phyloP scores from a whole-genome alignment of 2,329 filamentous ascomycete genomes.

The Penicillium sp. region DNA sequence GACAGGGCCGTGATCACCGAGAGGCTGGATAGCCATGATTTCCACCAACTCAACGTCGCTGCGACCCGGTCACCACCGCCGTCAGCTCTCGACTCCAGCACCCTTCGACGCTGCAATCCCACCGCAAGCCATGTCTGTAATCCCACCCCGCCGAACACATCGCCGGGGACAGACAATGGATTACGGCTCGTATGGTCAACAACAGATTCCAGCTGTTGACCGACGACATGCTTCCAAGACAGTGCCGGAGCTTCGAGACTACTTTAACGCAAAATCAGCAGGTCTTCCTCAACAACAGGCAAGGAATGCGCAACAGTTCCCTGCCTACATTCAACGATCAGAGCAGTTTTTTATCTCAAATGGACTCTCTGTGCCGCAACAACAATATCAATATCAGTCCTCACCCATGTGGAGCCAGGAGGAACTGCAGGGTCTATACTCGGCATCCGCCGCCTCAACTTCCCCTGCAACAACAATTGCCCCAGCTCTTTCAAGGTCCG shows the following conservation, averaged over 20 bases:
- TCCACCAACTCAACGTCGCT: conserved; percentile 31
- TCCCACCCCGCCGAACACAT: conserved; percentile 61
- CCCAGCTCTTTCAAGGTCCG: conserved; percentile 31
- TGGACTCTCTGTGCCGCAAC: conserved; percentile 18
- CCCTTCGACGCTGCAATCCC: conserved; percentile 68
- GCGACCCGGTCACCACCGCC: conserved; percentile 75
- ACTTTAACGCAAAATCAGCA: conserved; percentile 39
- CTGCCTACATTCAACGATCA: conserved; percentile 53
- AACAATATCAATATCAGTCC: conserved; percentile 38
- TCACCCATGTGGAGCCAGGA: conserved; percentile 39
- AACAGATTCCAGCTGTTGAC: conserved; percentile 41
- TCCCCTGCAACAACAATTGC: conserved; percentile 22
- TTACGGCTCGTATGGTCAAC: conserved; percentile 66
- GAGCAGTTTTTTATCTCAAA: conserved; percentile 40
- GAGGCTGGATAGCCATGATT: conserved; percentile 39
- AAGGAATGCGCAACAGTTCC: conserved; percentile 24
- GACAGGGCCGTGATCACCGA: conserved; percentile 63
- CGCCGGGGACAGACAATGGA: conserved; percentile 86
- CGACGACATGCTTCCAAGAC: conserved; percentile 32
- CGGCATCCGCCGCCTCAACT: conserved; percentile 41
- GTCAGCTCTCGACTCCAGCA: conserved; percentile 85
- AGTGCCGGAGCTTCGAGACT: conserved; percentile 35
- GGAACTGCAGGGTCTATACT: conserved; percentile 39
- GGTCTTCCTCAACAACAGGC: conserved; percentile 26
- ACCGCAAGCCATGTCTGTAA: conserved; percentile 63